Evolutionary conservation across 257 asterid genomes (phyloP).

Genomic region (Nicotiana sylvestris): DNA sequence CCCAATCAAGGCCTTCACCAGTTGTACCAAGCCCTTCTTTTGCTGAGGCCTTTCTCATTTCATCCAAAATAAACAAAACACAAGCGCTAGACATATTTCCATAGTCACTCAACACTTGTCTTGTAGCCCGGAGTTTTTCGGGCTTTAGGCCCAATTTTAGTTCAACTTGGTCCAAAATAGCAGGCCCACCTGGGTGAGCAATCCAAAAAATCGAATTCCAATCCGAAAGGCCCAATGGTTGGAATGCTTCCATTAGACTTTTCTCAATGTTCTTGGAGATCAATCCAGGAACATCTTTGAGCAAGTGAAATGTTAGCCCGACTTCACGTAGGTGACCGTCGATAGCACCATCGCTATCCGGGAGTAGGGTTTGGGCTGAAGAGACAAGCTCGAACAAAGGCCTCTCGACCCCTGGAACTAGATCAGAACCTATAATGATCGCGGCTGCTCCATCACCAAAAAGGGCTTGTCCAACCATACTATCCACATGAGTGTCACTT

Average conservation of each 20-base stretch:
- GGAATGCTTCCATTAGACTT: constrained; percentile 49
- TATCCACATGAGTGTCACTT: constrained; percentile 43
- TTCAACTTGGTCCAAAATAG: constrained; percentile 63
- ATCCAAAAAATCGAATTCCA: constrained; percentile 71
- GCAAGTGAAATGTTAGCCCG: constrained; percentile 52
- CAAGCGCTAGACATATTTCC: constrained; percentile 71
- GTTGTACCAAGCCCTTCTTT: constrained; percentile 50
- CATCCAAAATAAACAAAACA: constrained; percentile 55
- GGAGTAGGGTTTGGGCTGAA: constrained; percentile 56
- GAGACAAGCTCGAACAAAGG: constrained; percentile 54
- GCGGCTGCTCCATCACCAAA: constrained; percentile 72
- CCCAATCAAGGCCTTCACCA: constrained; percentile 75
- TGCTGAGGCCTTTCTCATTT: constrained; percentile 59
- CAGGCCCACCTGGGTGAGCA: constrained; percentile 73
- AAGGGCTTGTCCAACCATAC: constrained; percentile 55
- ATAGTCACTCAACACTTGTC: constrained; percentile 59
- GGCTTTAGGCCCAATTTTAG: constrained; percentile 37
- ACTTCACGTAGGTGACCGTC: constrained; percentile 59
- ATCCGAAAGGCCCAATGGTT: constrained; percentile 46
- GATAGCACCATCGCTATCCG: constrained; percentile 50
- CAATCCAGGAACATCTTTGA: constrained; percentile 51
- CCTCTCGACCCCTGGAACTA: constrained; percentile 35
- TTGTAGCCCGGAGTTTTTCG: constrained; percentile 40
- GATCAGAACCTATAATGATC: constrained; percentile 47
- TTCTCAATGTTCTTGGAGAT: constrained; percentile 49